A percentile compares a stretch with the other conserved stretches of the same genome.
Evolutionary conservation across 768 basidiomycete genomes (phyloP).

Genomic region (Dendrothele bispora): DNA sequence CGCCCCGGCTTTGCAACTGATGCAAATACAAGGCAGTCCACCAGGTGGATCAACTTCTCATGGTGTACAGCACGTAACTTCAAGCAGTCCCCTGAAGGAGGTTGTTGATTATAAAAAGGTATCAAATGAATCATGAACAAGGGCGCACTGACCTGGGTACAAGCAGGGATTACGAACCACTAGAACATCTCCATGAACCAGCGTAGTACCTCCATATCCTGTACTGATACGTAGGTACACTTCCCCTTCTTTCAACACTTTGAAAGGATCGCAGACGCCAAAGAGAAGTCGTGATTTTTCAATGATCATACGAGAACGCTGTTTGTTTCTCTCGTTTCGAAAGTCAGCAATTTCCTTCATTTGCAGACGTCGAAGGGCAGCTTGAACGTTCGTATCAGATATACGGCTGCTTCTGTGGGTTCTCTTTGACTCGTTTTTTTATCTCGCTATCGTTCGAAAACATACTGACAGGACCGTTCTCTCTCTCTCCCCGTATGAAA

Average conservation of each 20-base stretch:
- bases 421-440: too few species aligned
- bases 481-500: too few species aligned
- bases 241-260: slow-evolving; percentile 61
- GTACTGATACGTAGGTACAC: slow-evolving; percentile 61
- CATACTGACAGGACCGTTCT: too few species aligned
- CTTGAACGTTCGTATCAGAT: too few species aligned
- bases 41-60: slow-evolving; percentile 50
- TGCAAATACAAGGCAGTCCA: slow-evolving; percentile 70
- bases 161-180: slow-evolving; percentile 71
- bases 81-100: slow-evolving; percentile 54
- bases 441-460: too few species aligned
- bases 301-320: slow-evolving; percentile 58
- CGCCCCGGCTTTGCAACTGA: slow-evolving; percentile 55
- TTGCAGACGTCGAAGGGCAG: too few species aligned
- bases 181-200: slow-evolving; percentile 60
- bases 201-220: slow-evolving; percentile 51
- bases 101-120: background rate
- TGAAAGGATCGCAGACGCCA: slow-evolving; percentile 68
- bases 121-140: too few species aligned
- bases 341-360: slow-evolving; percentile 51
- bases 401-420: too few species aligned
- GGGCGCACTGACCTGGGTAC: slow-evolving; percentile 49
- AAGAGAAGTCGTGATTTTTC: slow-evolving; percentile 62
- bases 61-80: slow-evolving; percentile 61
- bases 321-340: slow-evolving; percentile 46